Evolutionary conservation across 208 protist genomes (phyloP).

Genomic region (Trypanosoma theileri): DNA sequence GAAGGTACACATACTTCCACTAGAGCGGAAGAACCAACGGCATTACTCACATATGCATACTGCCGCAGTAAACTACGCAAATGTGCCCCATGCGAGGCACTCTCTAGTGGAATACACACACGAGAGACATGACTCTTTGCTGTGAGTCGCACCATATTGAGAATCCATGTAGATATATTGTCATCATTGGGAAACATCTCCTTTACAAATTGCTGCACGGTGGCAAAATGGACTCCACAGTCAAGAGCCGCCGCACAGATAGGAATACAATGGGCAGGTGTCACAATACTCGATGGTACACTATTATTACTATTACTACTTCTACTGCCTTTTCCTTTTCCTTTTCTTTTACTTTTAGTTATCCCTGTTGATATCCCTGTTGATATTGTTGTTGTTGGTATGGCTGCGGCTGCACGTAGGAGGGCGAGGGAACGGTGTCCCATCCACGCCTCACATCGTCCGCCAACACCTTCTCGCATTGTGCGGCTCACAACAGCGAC

Average conservation of each 20-base stretch:
- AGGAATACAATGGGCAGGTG: constrained; percentile 50
- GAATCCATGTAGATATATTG: constrained; percentile 23
- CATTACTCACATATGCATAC: neutral
- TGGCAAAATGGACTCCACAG: constrained; percentile 56
- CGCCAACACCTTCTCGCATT: constrained; percentile 35
- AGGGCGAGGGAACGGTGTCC: constrained; percentile 56
- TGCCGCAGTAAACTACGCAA: constrained; percentile 14
- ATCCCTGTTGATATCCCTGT: too few relatives aligned
- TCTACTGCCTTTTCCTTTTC: too few relatives aligned
- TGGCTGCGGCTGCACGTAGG: constrained; percentile 27
- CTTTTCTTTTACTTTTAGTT: too few relatives aligned
- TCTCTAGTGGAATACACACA: constrained; percentile 12
- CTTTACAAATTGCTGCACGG: constrained; percentile 37
- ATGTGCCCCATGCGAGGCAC: neutral
- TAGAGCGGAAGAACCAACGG: neutral
- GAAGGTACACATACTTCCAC: constrained; percentile 33
- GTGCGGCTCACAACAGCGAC: constrained; percentile 36
- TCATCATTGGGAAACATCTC: constrained; percentile 32
- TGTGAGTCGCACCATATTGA: constrained; percentile 46
- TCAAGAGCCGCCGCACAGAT: constrained; percentile 48
- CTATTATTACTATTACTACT: too few relatives aligned
- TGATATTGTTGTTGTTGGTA: too few relatives aligned
- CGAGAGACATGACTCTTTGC: constrained; percentile 20
- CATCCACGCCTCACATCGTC: constrained; percentile 43
- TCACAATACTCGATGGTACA: constrained; percentile 9